Percentiles rank a stretch among this genome's conserved stretches.
Evolutionary conservation across 2,329 filamentous ascomycete genomes (phyloP).

Genomic region (Diaporthe ilicicola): DNA sequence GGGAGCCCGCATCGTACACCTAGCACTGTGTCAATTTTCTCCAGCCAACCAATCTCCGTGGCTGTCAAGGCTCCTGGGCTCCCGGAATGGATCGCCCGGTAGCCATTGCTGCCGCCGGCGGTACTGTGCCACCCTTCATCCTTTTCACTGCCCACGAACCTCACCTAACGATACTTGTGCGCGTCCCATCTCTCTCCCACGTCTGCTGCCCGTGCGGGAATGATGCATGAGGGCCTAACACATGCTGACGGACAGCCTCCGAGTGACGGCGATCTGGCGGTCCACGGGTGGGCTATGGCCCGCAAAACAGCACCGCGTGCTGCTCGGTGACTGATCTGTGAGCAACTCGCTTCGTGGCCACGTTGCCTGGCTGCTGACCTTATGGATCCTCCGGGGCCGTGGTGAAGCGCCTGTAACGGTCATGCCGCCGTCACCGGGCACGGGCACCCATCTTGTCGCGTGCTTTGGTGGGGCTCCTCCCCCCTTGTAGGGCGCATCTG

Average conservation of each 20-base stretch:
- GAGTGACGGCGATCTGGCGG: constrained; percentile 24
- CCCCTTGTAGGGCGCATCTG: constrained; percentile 18
- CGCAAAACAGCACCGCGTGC: constrained; percentile 10
- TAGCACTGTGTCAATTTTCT: constrained; percentile 28
- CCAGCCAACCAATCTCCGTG: constrained; percentile 23
- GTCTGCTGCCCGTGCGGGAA: not conserved
- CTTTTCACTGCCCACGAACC: constrained; percentile 10
- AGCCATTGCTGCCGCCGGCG: constrained; percentile 4
- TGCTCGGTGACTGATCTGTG: constrained; percentile 4
- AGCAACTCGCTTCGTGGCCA: constrained; percentile 12
- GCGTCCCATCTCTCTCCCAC: constrained; percentile 5
- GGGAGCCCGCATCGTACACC: not conserved
- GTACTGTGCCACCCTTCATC: constrained; percentile 24
- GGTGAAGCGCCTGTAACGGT: constrained; percentile 23
- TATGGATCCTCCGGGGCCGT: not conserved
- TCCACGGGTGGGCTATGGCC: constrained; percentile 7
- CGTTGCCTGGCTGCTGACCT: constrained; percentile 10
- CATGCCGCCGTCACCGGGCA: constrained; percentile 20
- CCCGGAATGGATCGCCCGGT: not conserved
- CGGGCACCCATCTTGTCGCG: constrained; percentile 21
- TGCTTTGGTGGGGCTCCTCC: not conserved
- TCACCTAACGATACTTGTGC: not conserved
- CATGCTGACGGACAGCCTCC: constrained; percentile 25
- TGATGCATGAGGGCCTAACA: constrained; percentile 17
- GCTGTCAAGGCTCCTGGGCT: not conserved